Conservation (phyloP, 176 grass and related monocot genomes). For the Aegilops bicornis region DNA sequence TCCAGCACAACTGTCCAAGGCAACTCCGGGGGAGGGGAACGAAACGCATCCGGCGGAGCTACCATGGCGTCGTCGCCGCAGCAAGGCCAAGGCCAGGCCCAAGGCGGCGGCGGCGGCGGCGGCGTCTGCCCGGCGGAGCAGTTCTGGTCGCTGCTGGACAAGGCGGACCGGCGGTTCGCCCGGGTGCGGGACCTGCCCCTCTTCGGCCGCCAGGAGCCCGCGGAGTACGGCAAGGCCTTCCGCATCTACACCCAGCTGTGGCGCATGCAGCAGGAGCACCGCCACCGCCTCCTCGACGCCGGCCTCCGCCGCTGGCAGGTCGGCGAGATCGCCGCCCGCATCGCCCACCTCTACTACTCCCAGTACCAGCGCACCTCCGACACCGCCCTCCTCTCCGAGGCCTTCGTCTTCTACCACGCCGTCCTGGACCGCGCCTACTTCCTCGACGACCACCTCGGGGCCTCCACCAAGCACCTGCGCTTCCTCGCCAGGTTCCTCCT, state of each 20-base stretch:
- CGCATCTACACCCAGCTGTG: constrained; percentile 88
- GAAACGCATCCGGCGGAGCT: constrained; percentile 22
- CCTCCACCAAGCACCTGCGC: constrained; percentile 76
- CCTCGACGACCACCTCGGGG: constrained; percentile 46
- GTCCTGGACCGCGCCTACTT: constrained; percentile 90
- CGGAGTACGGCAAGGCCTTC: constrained; percentile 88
- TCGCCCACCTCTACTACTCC: constrained; percentile 90
- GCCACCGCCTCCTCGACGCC: constrained; percentile 75
- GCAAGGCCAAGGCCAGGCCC: constrained; percentile 19
- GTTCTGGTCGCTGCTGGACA: constrained; percentile 93
- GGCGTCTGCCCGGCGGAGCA: constrained; percentile 54
- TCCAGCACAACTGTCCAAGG: constrained; percentile 6
- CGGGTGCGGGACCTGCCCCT: constrained; percentile 81
- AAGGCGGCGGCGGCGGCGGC: neutral
- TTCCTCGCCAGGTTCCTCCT: constrained; percentile 90
- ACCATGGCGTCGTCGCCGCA: constrained; percentile 51
- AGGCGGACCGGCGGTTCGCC: constrained; percentile 88
- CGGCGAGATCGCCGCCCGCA: constrained; percentile 91
- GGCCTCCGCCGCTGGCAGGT: constrained; percentile 85
- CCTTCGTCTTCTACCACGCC: constrained; percentile 95
- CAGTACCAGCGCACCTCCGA: constrained; percentile 91
- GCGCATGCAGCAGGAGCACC: constrained; percentile 91
- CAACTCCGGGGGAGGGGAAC: neutral
- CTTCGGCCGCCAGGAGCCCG: constrained; percentile 63
- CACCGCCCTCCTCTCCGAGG: constrained; percentile 75